Conservation (phyloP, 768 basidiomycete genomes). For the Arthromyces matolae region DNA sequence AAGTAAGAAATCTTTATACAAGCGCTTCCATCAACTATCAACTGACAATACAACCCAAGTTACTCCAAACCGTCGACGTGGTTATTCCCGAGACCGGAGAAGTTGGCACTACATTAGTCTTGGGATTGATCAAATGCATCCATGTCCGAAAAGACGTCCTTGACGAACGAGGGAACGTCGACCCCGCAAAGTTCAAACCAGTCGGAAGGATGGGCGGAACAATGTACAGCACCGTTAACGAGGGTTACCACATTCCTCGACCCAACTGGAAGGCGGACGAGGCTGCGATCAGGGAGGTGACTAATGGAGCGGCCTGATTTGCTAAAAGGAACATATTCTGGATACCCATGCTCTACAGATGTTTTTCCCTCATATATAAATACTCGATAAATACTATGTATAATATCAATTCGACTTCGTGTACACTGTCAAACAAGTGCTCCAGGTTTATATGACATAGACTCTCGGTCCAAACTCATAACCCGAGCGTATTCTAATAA, state of each 20-base stretch:
- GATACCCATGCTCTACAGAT: too few relatives aligned
- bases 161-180: constrained; percentile 37
- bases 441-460: background rate
- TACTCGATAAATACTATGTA: background rate
- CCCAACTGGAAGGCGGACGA: constrained; percentile 40
- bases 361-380: too few relatives aligned
- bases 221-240: constrained; percentile 36
- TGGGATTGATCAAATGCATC: constrained; percentile 52
- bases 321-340: too few relatives aligned
- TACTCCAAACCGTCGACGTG: constrained; percentile 41
- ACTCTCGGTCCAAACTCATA: constrained; percentile 23
- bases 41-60: constrained; percentile 37
- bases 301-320: constrained; percentile 1
- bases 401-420: background rate
- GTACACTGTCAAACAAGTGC: background rate
- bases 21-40: too few relatives aligned
- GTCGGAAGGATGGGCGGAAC: constrained; percentile 53
- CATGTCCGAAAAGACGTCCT: constrained; percentile 58
- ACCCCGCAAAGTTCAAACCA: constrained; percentile 45
- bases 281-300: constrained; percentile 4
- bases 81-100: constrained; percentile 32
- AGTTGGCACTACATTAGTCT: constrained; percentile 39
- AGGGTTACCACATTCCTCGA: constrained; percentile 57
- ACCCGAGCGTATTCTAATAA: constrained; percentile 49
- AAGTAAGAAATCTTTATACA: too few relatives aligned